These are phyloP conservation scores for Eruca vesicaria DNA, from an alignment of 441 rosid species.

Conservation along the genomic window DNA sequence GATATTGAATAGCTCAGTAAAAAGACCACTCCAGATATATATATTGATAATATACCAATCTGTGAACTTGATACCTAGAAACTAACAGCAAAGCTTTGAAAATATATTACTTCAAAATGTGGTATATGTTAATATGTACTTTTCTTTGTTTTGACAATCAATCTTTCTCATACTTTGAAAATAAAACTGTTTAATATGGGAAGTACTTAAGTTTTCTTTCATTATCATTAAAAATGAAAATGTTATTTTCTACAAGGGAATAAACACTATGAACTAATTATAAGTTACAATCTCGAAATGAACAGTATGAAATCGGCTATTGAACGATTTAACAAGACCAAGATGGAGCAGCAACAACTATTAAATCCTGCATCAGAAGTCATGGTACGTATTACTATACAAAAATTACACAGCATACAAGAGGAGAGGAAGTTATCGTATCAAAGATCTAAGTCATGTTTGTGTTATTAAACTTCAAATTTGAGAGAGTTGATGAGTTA, in stretches of 20 bases:
- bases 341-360: slow-evolving; percentile 60
- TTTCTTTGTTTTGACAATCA: not conserved
- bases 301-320: slow-evolving; percentile 74
- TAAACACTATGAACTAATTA: not conserved
- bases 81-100: not conserved
- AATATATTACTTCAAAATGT: not conserved
- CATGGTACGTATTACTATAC: slow-evolving; percentile 45
- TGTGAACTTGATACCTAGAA: slow-evolving; percentile 4
- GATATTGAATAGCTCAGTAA: not conserved
- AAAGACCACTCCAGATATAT: not conserved
- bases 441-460: slow-evolving; percentile 9
- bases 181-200: not conserved
- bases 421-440: not conserved
- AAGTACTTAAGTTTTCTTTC: not conserved
- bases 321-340: slow-evolving; percentile 69
- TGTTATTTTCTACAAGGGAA: not conserved
- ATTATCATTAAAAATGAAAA: not conserved
- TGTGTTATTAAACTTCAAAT: slow-evolving; percentile 5
- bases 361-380: slow-evolving; percentile 59
- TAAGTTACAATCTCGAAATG: not conserved
- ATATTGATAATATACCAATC: not conserved
- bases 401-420: not conserved
- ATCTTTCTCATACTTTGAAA: not conserved
- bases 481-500: not conserved
- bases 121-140: not conserved